Base-by-base conservation (phyloP, 495 filamentous ascomycete genomes). In the Annulohypoxylon moriforme region DNA sequence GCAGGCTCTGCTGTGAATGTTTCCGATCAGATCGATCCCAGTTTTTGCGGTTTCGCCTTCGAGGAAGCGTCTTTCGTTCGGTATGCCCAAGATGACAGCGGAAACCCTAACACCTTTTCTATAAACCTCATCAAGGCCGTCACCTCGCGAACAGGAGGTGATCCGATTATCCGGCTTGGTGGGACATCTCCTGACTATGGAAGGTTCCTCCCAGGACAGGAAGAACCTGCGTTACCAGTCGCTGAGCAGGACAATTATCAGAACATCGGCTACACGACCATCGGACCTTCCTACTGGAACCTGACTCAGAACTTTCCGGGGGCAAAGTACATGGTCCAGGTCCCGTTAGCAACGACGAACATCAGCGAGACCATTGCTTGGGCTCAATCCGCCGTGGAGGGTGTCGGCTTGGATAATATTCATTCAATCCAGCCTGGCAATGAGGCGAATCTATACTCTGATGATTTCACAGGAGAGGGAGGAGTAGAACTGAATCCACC, bases 391-490 rank as follows among this genome's bases (percentile, higher is more conserved):
- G 74, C 76, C 2, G 71, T 78, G 3, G 24, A 71, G 1, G 49
- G 29, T 10, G 66, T 78, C 33, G 71, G 69, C 18, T 2, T 71
- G 3, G 67, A 69, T 11, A 73, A 66, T n/a, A 76, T 78, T 33
- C 73, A 75, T 47, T 74, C 76, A 11, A 76, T 78, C 16, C 74
- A 76, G 22, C 71, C 74, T 3, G 76, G 76, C 3, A 76, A 78
- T 42, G 74, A 78, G 29, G 61, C 76, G 13, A 47, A 76, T 59
- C 67, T 78, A 0, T 78, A 78, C 61, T 18, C 72, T 2, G 60
- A 75, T 36, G 40, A 49, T 0, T 76, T 61, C 59, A 40, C 25
- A 8, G 75, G 75, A 16, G 75, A 68, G 4, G 60, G 67, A 8
- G 75, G 73, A 13, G 59, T 77, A 14, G 56, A 68, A n/a, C 56